Conservation (phyloP, 2,329 filamentous ascomycete genomes). For the Chalaropsis thielavioides region DNA sequence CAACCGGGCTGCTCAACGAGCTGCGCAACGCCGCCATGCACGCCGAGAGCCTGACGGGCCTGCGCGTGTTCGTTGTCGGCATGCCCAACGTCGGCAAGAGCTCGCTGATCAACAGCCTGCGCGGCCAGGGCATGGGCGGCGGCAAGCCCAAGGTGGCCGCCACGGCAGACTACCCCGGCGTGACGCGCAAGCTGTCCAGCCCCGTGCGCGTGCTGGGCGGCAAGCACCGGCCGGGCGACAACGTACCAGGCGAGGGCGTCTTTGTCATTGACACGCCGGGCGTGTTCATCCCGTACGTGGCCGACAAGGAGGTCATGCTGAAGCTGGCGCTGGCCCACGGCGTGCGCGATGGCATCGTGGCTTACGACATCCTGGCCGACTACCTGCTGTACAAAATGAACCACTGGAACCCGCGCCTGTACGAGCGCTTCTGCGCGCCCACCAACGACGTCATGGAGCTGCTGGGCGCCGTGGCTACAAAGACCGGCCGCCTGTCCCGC, state of each 20-base stretch:
- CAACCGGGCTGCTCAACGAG: slow-evolving; percentile 20
- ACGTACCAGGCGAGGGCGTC: slow-evolving; percentile 43
- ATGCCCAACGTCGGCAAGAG: slow-evolving; percentile 99
- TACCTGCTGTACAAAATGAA: slow-evolving; percentile 85
- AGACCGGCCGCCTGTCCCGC: slow-evolving; percentile 60
- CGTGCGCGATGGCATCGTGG: slow-evolving; percentile 78
- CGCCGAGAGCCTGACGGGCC: slow-evolving; percentile 53
- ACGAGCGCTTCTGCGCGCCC: slow-evolving; percentile 47
- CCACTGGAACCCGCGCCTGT: slow-evolving; percentile 44
- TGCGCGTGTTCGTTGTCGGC: slow-evolving; percentile 74
- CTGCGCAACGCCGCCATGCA: slow-evolving; percentile 23
- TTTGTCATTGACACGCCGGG: slow-evolving; percentile 88
- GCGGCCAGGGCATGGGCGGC: slow-evolving; percentile 45
- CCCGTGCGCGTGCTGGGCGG: slow-evolving; percentile 59
- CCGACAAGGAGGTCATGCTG: slow-evolving; percentile 75
- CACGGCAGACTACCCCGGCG: slow-evolving; percentile 76
- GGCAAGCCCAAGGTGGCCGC: slow-evolving; percentile 49
- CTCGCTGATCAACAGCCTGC: slow-evolving; percentile 76
- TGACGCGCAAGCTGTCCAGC: slow-evolving; percentile 72
- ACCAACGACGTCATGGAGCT: slow-evolving; percentile 75
- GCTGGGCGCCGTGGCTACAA: slow-evolving; percentile 53
- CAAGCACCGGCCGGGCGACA: slow-evolving; percentile 19
- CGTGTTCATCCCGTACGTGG: slow-evolving; percentile 86
- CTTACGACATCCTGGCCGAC: slow-evolving; percentile 65
- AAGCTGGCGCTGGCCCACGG: slow-evolving; percentile 85